These are phyloP conservation scores for Globisporangium spiculum DNA, from an alignment of 352 stramenopile genomes.

Conservation along the genomic window DNA sequence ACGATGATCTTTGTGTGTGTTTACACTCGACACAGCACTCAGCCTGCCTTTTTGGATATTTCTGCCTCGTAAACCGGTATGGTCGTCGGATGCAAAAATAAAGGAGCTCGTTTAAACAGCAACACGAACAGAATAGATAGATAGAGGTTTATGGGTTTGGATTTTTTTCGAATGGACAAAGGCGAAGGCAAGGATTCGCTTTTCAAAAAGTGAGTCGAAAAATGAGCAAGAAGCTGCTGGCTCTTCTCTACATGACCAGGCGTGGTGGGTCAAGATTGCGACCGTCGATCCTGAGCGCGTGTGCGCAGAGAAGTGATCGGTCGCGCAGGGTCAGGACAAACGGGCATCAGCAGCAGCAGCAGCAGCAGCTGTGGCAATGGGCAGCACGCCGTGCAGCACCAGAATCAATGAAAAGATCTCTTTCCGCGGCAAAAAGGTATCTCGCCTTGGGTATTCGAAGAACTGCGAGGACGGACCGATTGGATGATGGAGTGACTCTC, in stretches of 20 bases:
- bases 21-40: too few species aligned
- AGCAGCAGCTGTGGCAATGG: background rate
- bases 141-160: too few species aligned
- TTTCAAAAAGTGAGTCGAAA: background rate
- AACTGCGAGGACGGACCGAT: background rate
- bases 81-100: too few species aligned
- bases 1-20: too few species aligned
- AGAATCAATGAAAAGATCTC: slow-evolving; percentile 1
- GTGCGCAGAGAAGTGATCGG: slow-evolving; percentile 3
- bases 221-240: background rate
- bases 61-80: too few species aligned
- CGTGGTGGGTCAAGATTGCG: background rate
- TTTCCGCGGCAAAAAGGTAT: background rate
- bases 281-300: background rate
- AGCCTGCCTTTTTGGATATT: too few species aligned
- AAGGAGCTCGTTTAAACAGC: too few species aligned
- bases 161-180: background rate
- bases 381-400: background rate
- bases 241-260: background rate
- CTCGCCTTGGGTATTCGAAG: background rate
- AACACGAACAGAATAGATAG: too few species aligned
- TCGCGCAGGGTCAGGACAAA: slow-evolving; percentile 5
- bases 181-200: background rate
- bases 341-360: background rate
- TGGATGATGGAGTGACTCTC: background rate